phyloP scores from a whole-genome alignment of 768 basidiomycete species.

The Neoboletus subvelutipes region DNA sequence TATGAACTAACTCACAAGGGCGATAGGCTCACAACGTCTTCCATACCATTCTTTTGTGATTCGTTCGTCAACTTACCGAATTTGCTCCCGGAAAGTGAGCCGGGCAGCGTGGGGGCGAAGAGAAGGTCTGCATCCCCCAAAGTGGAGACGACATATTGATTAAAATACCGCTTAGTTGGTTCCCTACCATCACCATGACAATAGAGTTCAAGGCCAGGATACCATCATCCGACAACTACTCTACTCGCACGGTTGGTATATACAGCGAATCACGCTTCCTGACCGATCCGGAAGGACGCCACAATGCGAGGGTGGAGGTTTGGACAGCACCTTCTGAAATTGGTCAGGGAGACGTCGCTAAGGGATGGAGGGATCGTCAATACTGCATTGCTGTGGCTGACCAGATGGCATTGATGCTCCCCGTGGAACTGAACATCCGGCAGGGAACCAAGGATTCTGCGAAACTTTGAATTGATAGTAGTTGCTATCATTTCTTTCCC shows the following conservation, averaged over 20 bases:
- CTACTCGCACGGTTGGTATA: conserved; percentile 55
- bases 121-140: conserved; percentile 13
- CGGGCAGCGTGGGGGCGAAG: conserved; percentile 23
- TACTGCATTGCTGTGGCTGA: conserved; percentile 61
- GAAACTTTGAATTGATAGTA: conserved; percentile 23
- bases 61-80: conserved; percentile 45
- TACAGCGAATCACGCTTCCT: conserved; percentile 54
- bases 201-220: conserved; percentile 65
- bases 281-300: conserved; percentile 53
- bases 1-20: conserved; percentile 41
- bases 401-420: conserved; percentile 56
- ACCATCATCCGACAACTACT: conserved; percentile 42
- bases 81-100: conserved; percentile 48
- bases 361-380: conserved; percentile 61
- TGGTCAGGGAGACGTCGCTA: conserved; percentile 40
- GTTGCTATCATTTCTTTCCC: not conserved
- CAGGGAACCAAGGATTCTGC: conserved; percentile 14
- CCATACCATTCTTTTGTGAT: conserved; percentile 59
- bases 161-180: conserved; percentile 46
- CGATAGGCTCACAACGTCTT: conserved; percentile 47
- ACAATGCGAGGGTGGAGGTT: conserved; percentile 59
- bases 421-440: conserved; percentile 29
- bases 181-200: conserved; percentile 58
- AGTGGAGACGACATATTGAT: not conserved
- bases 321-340: conserved; percentile 65